These are phyloP conservation scores for Austroboletus eburneus DNA, from an alignment of 768 basidiomycete species.

Conservation along the genomic window DNA sequence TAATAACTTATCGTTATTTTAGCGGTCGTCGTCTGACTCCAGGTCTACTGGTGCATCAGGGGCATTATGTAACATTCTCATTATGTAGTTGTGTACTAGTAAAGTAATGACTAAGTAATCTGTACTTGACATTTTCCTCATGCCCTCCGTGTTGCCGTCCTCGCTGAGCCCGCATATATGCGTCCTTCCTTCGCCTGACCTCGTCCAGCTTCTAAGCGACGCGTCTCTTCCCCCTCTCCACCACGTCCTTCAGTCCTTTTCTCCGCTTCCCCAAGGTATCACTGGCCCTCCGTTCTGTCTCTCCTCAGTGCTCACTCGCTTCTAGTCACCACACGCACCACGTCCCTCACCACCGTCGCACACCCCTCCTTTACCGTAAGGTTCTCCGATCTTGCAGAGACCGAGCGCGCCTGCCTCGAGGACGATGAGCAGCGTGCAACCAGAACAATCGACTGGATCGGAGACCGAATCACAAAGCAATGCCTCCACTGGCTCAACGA, in stretches of 20 bases:
- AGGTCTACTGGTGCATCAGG: too few species aligned
- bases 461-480: conserved; percentile 59
- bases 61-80: too few species aligned
- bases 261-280: conserved; percentile 75
- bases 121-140: background rate
- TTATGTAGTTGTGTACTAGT: too few species aligned
- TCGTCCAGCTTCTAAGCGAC: conserved; percentile 52
- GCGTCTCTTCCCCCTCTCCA: conserved; percentile 66
- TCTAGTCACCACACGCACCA: conserved; percentile 79
- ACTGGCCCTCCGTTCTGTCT: conserved; percentile 3
- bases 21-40: conserved; percentile 48
- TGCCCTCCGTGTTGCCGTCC: conserved; percentile 47
- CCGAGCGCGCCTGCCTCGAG: conserved; percentile 72
- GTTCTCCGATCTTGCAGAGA: conserved; percentile 71
- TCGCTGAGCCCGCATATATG: conserved; percentile 84
- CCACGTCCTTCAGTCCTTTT: conserved; percentile 78
- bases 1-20: conserved; percentile 45
- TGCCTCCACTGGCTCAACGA: conserved; percentile 71
- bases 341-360: conserved; percentile 61
- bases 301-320: conserved; percentile 1
- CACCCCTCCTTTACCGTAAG: conserved; percentile 72
- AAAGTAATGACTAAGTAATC: conserved; percentile 1
- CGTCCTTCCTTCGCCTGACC: conserved; percentile 66
- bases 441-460: conserved; percentile 84
- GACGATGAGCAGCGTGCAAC: conserved; percentile 76